Evolutionary conservation across 176 grass and related monocot genomes (phyloP), one percentile per base, ranked within the genome.

Genomic region (Eragrostis curvula): DNA sequence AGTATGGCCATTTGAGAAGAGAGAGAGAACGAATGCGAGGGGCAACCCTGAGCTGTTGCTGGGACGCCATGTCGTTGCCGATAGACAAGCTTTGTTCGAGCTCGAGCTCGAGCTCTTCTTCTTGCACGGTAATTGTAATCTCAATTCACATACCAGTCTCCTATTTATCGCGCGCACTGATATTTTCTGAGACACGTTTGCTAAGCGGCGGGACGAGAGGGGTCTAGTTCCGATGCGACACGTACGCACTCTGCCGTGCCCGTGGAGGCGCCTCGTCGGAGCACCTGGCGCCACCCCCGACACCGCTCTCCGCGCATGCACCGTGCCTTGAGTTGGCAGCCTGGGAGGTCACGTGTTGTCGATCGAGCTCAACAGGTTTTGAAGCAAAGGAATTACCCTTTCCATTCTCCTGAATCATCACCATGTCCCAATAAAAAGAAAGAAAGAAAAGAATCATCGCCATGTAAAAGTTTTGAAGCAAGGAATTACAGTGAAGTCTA

Each of bases 241-340:
- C 75, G 75, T 78, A 73, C 43, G 43, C 17, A 43, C 6, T 48
- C 75, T 17, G 59, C 4, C 43, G 59, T 59, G 43, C 25, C n/a
- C 75, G 43, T 78, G 59, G 75, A 21, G 2, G 17, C 10, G 16
- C 43, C 75, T 65, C 58, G 75, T 15, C 75, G 59, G 75, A 48
- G 75, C 59, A 78, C 75, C 75, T 78, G 59, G 58, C 75, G 43
- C 56, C 56, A 9, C n/a, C 23, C 1, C 56, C 23, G 56, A 7
- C 56, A 59, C 56, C 56, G 56, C 6, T 12, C 53, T n/a, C n/a
- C 56, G n/a, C 56, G 20, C 1, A 56, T 20, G 52, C 20, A 56
- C 52, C n/a, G n/a, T n/a, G 53, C 9, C 45, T 46, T 46, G 4
- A 8, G 8, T 43, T 43, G 42, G 42, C 4, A 8, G 42, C 42